Percentiles rank a stretch among this genome's conserved stretches.
Conservation (phyloP, 2,329 filamentous ascomycete genomes). For the Lachnellula hyalina region DNA sequence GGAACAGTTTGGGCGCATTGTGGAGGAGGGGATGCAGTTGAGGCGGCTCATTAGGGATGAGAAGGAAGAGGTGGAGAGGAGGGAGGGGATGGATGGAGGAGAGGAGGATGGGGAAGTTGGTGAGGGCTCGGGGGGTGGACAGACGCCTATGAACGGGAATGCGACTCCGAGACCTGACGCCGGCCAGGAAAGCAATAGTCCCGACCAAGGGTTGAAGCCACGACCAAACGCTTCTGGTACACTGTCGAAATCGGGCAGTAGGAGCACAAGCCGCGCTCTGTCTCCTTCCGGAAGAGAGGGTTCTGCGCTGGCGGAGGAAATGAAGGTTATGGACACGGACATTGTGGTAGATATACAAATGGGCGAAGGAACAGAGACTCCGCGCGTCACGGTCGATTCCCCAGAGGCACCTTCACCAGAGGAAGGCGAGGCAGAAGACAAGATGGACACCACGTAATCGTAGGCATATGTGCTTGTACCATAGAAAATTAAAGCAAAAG, state of each 20-base stretch:
- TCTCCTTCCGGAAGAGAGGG: slow-evolving; percentile 30
- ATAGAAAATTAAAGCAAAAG: slow-evolving; percentile 12
- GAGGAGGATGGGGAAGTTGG: slow-evolving; percentile 59
- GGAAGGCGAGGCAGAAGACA: slow-evolving; percentile 41
- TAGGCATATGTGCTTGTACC: slow-evolving; percentile 30
- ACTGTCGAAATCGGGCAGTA: slow-evolving; percentile 37
- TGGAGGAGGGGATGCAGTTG: slow-evolving; percentile 85
- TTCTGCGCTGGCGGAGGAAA: slow-evolving; percentile 47
- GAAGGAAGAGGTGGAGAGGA: slow-evolving; percentile 86
- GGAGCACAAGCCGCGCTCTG: slow-evolving; percentile 34
- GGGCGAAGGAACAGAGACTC: slow-evolving; percentile 35
- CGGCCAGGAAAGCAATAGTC: slow-evolving; percentile 39
- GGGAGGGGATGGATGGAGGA: slow-evolving; percentile 66
- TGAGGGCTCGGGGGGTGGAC: slow-evolving; percentile 44
- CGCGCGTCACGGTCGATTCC: slow-evolving; percentile 45
- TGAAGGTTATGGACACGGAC: slow-evolving; percentile 35
- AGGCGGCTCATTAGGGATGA: slow-evolving; percentile 84
- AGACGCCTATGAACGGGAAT: slow-evolving; percentile 44
- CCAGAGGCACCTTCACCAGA: slow-evolving; percentile 31
- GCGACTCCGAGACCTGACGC: slow-evolving; percentile 46
- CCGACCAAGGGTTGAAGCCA: slow-evolving; percentile 39
- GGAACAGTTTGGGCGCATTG: slow-evolving; percentile 82
- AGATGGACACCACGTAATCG: slow-evolving; percentile 57
- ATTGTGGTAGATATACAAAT: slow-evolving; percentile 26
- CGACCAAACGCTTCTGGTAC: slow-evolving; percentile 24